Evolutionary conservation across 768 basidiomycete species (phyloP), one percentile per base, ranked within the genome.

Genomic region (Tricholoma sp.): DNA sequence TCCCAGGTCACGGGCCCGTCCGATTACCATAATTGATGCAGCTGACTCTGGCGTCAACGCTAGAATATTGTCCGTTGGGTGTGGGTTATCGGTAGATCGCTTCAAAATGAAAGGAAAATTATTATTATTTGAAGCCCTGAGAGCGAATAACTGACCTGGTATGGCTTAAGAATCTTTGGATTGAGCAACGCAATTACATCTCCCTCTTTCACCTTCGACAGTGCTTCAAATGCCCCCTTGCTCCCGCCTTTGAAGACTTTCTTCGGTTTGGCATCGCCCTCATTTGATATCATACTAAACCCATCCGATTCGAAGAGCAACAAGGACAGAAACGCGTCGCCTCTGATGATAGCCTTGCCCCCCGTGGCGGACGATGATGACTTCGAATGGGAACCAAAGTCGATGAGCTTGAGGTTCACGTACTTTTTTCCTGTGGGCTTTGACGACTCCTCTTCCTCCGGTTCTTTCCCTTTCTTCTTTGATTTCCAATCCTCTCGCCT

Each of bases 121-220:
- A 41, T 56, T 27, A 47, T 37, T 45, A 31, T 29, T 19, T 47
- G 2, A 46, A 5, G 14, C 9, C 9, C 27, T 18, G 10, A 12
- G 27, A 19, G 12, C 45, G 37, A 22, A 5, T 29, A 31, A 61
- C 82, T 57, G 54, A 93, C 93, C 72, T 91, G 86, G 60, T 89
- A 88, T 10, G 94, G 94, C 65, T 91, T 91, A 57, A 97, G 73
- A 46, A 98, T 82, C 54, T 80, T 81, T 0, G 97, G 94, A 65
- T 96, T 97, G 18, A 98, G 74, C 41, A 99, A 77, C 1, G 93
- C 91, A 39, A 98, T 76, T 4, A 98, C 94, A 49, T 92, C 88
- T 2, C 97, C 97, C 62, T 94, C 89, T 58, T 84, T 84, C 55
- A 96, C 71, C 64, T 91, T 92, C 50, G 90, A 86, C 74, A 90